Evolutionary conservation across 345 rosid genomes (phyloP), one percentile per base, ranked within the genome.

Genomic region (Pistacia vera): DNA sequence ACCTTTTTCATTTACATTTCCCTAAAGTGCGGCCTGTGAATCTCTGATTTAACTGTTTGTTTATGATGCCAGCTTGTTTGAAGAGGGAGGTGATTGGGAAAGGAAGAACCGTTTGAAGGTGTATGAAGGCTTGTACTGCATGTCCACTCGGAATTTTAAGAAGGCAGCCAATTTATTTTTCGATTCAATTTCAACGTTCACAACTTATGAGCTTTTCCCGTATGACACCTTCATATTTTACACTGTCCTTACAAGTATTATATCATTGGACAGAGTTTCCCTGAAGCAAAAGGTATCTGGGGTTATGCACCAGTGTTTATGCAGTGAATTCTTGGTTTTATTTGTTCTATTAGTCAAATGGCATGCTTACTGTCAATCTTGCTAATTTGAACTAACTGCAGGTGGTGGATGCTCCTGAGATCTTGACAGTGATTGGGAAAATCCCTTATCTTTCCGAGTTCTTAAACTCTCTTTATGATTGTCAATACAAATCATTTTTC

Each of bases 1-100:
- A 5, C 48, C 30, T 74, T 54, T 65, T 49, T 79, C n/a, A 17
- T 61, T 76, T 66, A 33, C 41, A 17, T 51, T 54, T 77, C 57
- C 35, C 33, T 54, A 20, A 74, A 67, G 55, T n/a, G 10, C 65
- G 49, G 67, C 10, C 4, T 46, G 52, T 63, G 63, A 35, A 30
- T 69, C 61, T 65, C 60, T 57, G 62, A 36, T 51, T 59, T 77
- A 18, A 62, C 57, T 60, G 62, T 72, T 52, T 46, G 52, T 51
- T 35, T 68, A 54, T 73, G 62, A 52, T 79, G 79, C 49, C 84
- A 97, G 99, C 77, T 90, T 97, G 88, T 97, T 97, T 86, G 99
- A 97, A 83, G 99, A 91, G 85, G 99, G 99, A 81, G 99, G 98
- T 83, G 99, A 97, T 71, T 97, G 99, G 99, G 99, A 97, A 82